Evolutionary conservation across 1,139 yeast genomes (phyloP).

Genomic region (Sugiyamaella novakii): DNA sequence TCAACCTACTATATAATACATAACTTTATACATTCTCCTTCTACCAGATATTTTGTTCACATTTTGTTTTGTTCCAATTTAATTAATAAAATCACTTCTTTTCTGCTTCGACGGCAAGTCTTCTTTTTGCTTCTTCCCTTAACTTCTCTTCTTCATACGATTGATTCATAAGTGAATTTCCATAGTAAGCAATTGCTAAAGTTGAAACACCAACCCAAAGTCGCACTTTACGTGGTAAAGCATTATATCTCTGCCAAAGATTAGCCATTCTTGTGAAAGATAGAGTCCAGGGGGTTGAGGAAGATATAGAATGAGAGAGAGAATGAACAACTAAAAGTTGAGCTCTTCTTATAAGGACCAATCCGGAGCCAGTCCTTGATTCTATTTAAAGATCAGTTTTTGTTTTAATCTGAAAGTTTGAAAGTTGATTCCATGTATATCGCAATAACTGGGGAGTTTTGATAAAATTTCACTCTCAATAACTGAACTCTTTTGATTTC

Average conservation of each 20-base stretch:
- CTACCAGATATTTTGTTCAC: too few relatives aligned
- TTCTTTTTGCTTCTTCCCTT: slow-evolving; percentile 46
- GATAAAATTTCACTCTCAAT: neutral
- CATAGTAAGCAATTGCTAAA: slow-evolving; percentile 53
- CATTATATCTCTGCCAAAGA: slow-evolving; percentile 50
- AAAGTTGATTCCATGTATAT: neutral
- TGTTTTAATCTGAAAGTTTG: too few relatives aligned
- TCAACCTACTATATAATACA: too few relatives aligned
- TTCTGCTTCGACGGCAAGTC: slow-evolving; percentile 29
- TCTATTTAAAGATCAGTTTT: neutral
- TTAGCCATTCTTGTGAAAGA: slow-evolving; percentile 12
- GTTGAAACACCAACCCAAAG: slow-evolving; percentile 59
- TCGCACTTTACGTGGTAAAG: slow-evolving; percentile 54
- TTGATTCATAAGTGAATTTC: slow-evolving; percentile 53
- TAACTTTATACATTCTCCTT: too few relatives aligned
- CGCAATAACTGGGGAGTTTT: neutral
- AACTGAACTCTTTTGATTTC: neutral
- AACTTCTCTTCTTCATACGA: slow-evolving; percentile 46
- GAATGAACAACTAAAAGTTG: slow-evolving; percentile 3
- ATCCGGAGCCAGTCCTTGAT: slow-evolving; percentile 6
- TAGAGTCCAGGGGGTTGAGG: neutral
- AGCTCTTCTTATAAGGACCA: neutral
- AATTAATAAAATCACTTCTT: too few relatives aligned
- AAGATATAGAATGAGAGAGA: neutral
- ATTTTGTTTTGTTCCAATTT: too few relatives aligned